Evolutionary conservation across 2,329 filamentous ascomycete species (phyloP), one percentile per base, ranked within the genome.

Genomic region (Monosporascus sp.): DNA sequence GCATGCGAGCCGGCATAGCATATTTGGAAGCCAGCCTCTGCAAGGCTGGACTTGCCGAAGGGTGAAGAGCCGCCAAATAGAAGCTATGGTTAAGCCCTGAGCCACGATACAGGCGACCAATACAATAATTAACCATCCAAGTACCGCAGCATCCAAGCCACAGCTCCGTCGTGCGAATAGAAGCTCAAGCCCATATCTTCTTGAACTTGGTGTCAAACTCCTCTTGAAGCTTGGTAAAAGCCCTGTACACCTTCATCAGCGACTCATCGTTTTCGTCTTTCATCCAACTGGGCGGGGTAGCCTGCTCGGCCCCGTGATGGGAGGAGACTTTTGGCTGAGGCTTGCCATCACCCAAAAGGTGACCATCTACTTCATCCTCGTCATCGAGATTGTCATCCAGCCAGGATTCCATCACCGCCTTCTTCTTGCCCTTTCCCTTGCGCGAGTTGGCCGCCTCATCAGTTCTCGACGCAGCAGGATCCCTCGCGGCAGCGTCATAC

Each of bases 141-240:
- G 31, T 14, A 5, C 31, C 11, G 14, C 31, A 35, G 31, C 11
- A 35, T 7, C 31, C 14, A 35, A 35, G 11, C 31, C 31, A 14
- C 3, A 35, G 5, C 9, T 3, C 31, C 31, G 11, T 35, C 31
- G 5, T 35, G 9, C 31, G 17, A 41, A 20, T 26, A 44, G 20
- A 18, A 24, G 11, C 41, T 66, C 68, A 86, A 65, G 82, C 79
- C 80, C 81, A 85, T 62, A 80, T 78, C 61, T 78, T 78, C 63
- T 65, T 74, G 68, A 88, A 88, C 71, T 86, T 88, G 45, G 75
- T 73, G 58, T 86, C 79, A 65, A 87, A 88, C 53, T 82, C 80
- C 28, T 72, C 70, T 62, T 79, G 78, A 57, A 88, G 63, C 60
- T 75, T 68, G 55, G 72, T 74, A 62, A 88, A 87, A 1, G 82